phyloP scores from a whole-genome alignment of 2,329 filamentous ascomycete genomes.

The Didymellaceae sp. region DNA sequence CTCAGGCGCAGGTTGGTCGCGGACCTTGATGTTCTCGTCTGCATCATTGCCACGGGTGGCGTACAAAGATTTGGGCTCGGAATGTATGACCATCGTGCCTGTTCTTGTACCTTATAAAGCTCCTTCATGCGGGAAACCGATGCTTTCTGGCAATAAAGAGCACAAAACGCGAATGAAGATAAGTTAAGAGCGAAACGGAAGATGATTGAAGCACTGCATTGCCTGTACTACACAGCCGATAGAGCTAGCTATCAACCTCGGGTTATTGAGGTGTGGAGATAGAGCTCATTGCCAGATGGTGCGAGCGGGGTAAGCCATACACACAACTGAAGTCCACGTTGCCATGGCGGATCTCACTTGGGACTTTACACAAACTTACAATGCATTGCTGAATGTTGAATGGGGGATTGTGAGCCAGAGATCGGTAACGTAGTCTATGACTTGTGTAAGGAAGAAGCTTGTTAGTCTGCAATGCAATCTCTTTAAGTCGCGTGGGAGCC shows the following conservation, averaged over 20 bases:
- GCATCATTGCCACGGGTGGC: constrained; percentile 28
- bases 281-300: neutral
- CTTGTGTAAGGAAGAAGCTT: neutral
- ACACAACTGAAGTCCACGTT: neutral
- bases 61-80: constrained; percentile 27
- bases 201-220: neutral
- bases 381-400: too few species aligned
- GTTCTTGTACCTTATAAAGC: too few species aligned
- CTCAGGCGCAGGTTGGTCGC: constrained; percentile 44
- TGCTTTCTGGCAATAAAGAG: too few species aligned
- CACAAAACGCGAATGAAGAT: neutral
- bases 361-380: too few species aligned
- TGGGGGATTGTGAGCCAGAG: too few species aligned
- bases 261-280: constrained; percentile 9
- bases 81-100: constrained; percentile 26
- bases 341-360: too few species aligned
- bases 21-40: constrained; percentile 33
- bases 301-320: constrained; percentile 12
- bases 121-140: neutral
- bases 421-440: too few species aligned
- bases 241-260: constrained; percentile 14
- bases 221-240: neutral
- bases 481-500: too few species aligned
- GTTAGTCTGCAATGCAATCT: neutral
- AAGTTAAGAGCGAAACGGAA: neutral